Percentiles rank a stretch among this genome's conserved stretches.
These are phyloP conservation scores for Neoboletus brunneissimus DNA, from an alignment of 768 basidiomycete genomes.

Conservation along the genomic window DNA sequence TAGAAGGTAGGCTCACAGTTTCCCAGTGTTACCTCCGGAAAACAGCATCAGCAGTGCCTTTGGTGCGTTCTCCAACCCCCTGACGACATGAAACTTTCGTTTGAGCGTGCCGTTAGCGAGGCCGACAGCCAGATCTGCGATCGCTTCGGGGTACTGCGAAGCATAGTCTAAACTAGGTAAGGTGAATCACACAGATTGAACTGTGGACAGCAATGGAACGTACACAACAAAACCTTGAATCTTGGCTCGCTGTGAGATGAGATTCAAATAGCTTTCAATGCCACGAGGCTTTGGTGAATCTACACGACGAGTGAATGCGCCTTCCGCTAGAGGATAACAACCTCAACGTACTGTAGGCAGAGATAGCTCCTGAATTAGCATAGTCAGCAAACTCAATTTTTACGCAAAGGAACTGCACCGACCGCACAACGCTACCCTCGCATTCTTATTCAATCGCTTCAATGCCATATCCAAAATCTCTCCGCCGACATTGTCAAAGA, in stretches of 20 bases:
- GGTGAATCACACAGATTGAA: neutral
- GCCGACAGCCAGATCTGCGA: slow-evolving; percentile 53
- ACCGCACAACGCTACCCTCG: slow-evolving; percentile 83
- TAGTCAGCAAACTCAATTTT: slow-evolving; percentile 1
- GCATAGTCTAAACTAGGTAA: slow-evolving; percentile 68
- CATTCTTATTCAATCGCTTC: slow-evolving; percentile 69
- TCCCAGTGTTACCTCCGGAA: slow-evolving; percentile 75
- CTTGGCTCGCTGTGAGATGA: slow-evolving; percentile 76
- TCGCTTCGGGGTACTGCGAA: slow-evolving; percentile 54
- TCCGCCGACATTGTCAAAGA: slow-evolving; percentile 80
- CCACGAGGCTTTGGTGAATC: slow-evolving; percentile 62
- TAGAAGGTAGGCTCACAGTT: slow-evolving; percentile 45
- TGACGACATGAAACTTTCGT: slow-evolving; percentile 74
- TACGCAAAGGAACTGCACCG: slow-evolving; percentile 22
- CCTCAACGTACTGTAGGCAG: slow-evolving; percentile 64
- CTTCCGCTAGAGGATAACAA: neutral
- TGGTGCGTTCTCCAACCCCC: slow-evolving; percentile 74
- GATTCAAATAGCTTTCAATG: slow-evolving; percentile 58
- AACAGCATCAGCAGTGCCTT: slow-evolving; percentile 68
- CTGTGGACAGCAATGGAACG: slow-evolving; percentile 16
- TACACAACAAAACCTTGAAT: slow-evolving; percentile 85
- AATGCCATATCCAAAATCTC: slow-evolving; percentile 81
- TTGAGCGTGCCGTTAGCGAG: slow-evolving; percentile 71
- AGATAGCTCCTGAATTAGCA: slow-evolving; percentile 64
- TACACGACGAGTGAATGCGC: slow-evolving; percentile 23